Base-by-base conservation (phyloP, 23 red algal species). In the Gracilaria vermiculophylla region DNA sequence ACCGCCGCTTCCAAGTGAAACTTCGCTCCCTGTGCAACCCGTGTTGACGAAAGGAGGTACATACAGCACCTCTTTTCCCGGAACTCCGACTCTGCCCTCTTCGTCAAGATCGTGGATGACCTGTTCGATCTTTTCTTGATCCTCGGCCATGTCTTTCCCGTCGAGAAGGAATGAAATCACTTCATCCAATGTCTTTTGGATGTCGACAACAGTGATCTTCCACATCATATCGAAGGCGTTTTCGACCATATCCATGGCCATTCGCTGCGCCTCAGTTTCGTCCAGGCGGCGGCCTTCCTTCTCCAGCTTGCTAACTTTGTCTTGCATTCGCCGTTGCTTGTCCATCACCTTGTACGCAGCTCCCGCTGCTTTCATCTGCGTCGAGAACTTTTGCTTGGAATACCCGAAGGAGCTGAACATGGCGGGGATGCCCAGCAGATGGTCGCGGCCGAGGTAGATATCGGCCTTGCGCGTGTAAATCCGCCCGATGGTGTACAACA, bases 211-310 rank as follows among this genome's bases (percentile, higher is more conserved):
- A 25, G 93, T 89, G 28, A 91, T 90, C 65, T 95, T 89, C 93
- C 93, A 95, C 83, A 95, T 85, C 81, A 95, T 84, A 34, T 95
- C 93, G 40, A 95, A 81, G 34, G 83, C 92, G 43, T 88, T 94
- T 53, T 87, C 92, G 5, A 81, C 76, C 92, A 94, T 94, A 52
- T 85, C 80, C 70, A 81, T 64, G 43, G 81, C 82, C 82, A 94
- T 86, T 80, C 75, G 57, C 37, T 87, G 70, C 20, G 83, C 82
- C 71, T 94, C 92, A 0, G 52, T 72, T 13, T 85, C 71, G 12
- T 78, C 83, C 39, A 94, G 53, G 17, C 42, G 57, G 6, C 91
- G 64, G 25, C 92, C 92, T 55, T 85, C 66, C 54, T 53, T 47
- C 39, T 87, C 81, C 35, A 88, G 37, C 67, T 70, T 65, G 27